Percentiles rank a stretch among this genome's conserved stretches.
Evolutionary conservation across 495 filamentous ascomycete species (phyloP).

Genomic region (Parachaetomium inaequale): DNA sequence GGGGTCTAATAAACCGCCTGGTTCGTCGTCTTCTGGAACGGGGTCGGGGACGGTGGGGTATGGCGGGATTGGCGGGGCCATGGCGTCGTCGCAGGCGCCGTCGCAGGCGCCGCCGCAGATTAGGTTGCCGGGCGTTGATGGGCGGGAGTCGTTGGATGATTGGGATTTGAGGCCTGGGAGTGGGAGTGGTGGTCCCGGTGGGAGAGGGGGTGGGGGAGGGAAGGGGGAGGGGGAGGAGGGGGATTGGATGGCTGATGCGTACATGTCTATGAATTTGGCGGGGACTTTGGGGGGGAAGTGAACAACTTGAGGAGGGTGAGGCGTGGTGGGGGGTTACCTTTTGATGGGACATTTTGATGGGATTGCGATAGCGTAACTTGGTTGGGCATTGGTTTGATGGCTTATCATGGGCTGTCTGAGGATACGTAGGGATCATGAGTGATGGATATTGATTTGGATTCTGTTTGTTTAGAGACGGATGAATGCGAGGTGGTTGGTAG

Average conservation of each 20-base stretch:
- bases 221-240: conserved; percentile 1
- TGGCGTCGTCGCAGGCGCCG: conserved; percentile 13
- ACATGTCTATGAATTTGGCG: conserved; percentile 34
- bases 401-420: neutral
- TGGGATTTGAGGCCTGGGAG: conserved; percentile 25
- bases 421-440: neutral
- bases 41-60: conserved; percentile 5
- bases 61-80: neutral
- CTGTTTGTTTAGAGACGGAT: neutral
- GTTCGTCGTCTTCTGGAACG: neutral
- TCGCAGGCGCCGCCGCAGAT: conserved; percentile 38
- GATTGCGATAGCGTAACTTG: neutral
- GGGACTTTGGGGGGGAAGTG: conserved; percentile 24
- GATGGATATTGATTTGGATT: neutral
- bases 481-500: neutral
- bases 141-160: conserved; percentile 33
- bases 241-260: conserved; percentile 34
- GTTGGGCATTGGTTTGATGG: neutral
- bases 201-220: conserved; percentile 5
- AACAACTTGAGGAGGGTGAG: neutral
- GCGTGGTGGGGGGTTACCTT: neutral
- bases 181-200: neutral
- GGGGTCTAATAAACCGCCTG: conserved; percentile 16
- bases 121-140: conserved; percentile 41
- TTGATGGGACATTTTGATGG: neutral